Base-by-base conservation (phyloP, 164 flowering plant species). In the Piper longum region DNA sequence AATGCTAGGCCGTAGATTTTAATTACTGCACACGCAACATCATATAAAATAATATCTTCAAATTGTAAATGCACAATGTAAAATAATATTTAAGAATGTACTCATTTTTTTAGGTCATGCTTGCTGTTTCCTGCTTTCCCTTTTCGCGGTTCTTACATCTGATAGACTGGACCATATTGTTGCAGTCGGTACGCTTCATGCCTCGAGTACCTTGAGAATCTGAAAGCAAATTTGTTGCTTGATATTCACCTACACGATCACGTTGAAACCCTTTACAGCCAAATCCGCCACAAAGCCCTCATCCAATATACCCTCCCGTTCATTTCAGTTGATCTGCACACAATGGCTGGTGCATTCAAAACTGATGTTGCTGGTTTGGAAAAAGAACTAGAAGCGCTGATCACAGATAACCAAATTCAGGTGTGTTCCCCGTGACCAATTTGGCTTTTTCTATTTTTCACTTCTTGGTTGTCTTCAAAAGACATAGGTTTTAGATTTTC, bases 271-370 rank as follows among this genome's bases (percentile, higher is more conserved):
- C 77, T 95, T 39, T 95, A 95, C 72, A 78, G 74, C 68, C 86
- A 87, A 69, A 95, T 95, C 64, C 95, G 97, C 16, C 84, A 80
- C 82, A 91, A 89, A 76, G 99, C 99, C 57, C 85, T 95, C 59
- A 88, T 95, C 72, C 96, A 95, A 74, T 95, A 93, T 67, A 91
- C 99, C 16, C 95, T 68, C 68, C 99, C 99, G 26, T 95, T 88
- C 72, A 83, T 91, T 67, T 95, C 97, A 56, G 97, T 95, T 70
- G 99, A 91, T 72, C 72, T 95, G 73, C 68, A 66, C 65, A 91
- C 86, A 84, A 95, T 95, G 97, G 99, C 99, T 43, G 78, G 81
- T 83, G 99, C 99, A 56, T 95, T 95, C 70, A 90, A 87, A 69
- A 95, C 99, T 7, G 83, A 74, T 69, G 83, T 87, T 19, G 67